phyloP scores from a whole-genome alignment of 2,329 filamentous ascomycete species.

The Chaetomium globosum region DNA sequence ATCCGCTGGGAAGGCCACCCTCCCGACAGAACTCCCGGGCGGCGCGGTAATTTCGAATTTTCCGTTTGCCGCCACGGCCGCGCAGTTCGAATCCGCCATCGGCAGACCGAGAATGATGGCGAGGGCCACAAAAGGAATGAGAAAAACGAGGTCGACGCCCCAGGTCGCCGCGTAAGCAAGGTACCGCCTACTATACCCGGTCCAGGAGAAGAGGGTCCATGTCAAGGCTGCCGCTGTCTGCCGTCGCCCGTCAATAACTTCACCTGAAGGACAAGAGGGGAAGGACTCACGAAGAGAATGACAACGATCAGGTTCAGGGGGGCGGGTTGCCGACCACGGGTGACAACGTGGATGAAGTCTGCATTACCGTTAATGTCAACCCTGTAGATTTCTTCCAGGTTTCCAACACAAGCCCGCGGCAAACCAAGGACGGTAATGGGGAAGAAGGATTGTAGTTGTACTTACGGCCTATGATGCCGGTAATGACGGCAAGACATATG shows the following conservation, averaged over 20 bases:
- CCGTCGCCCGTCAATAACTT: conserved; percentile 24
- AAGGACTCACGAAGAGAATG: conserved; percentile 70
- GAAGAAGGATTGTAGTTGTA: not conserved
- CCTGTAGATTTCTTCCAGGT: not conserved
- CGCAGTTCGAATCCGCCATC: conserved; percentile 76
- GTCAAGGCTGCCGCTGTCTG: conserved; percentile 77
- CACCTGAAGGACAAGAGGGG: too few relatives aligned
- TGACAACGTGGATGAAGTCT: conserved; percentile 77
- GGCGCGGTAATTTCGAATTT: conserved; percentile 16
- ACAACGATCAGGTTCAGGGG: conserved; percentile 77
- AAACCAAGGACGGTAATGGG: too few relatives aligned
- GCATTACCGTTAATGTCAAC: not conserved
- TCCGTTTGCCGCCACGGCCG: conserved; percentile 43
- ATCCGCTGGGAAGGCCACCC: conserved; percentile 43
- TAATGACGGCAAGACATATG: conserved; percentile 71
- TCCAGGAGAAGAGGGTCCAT: conserved; percentile 67
- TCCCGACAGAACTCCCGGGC: not conserved
- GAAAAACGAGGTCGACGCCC: conserved; percentile 66
- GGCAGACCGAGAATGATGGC: conserved; percentile 78
- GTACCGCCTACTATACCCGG: conserved; percentile 55
- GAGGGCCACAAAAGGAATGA: conserved; percentile 77
- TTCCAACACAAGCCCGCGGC: not conserved
- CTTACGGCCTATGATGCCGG: conserved; percentile 71
- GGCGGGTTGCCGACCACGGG: conserved; percentile 65
- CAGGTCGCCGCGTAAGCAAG: conserved; percentile 77